Base-by-base conservation (phyloP, 225 moss, liverwort and hornwort species). In the Polytrichum commune region DNA sequence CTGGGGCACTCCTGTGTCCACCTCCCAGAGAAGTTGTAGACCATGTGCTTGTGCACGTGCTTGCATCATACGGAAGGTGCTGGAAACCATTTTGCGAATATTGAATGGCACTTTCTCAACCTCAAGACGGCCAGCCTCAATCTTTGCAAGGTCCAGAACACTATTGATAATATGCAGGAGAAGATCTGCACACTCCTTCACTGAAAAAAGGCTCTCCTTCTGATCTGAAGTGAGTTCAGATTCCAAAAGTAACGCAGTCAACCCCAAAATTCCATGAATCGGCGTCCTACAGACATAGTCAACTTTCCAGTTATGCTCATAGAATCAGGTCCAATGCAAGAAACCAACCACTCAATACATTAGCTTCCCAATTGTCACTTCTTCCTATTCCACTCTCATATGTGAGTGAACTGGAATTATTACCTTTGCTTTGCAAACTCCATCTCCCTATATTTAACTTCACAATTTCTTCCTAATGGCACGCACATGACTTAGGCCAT, bases 141-240 rank as follows among this genome's bases (percentile, higher is more conserved):
- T 90, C 63, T 90, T 86, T 53, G 89, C 81, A 25, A 90, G 80
- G 73, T 86, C 89, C n/a, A 90, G 66, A 28, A 90, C 86, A 66
- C 86, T 90, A 69, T 90, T 90, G 61, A 90, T 90, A 19, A 90
- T 86, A 67, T 90, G 84, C 19, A 90, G 83, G 27, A 90, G 83
- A 19, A 90, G 55, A 67, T 84, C 80, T 16, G 84, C 89, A 73
- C 89, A 90, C 32, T 90, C 89, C 69, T 86, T 84, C 32, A 84
- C 79, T 7, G 84, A 90, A 46, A 72, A 1, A 30, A 90, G 73
- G 65, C 80, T 90, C 1, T 86, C 89, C 65, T 74, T 73, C 66
- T 90, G 86, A 76, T 90, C 86, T 2, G 20, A 27, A 26, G 75
- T 69, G 19, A 90, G 81, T 27, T 82, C 71, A 23, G 84, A 86